Base-by-base conservation (phyloP, 805 yeast species). In the Zygoascus bituminiphila region DNA sequence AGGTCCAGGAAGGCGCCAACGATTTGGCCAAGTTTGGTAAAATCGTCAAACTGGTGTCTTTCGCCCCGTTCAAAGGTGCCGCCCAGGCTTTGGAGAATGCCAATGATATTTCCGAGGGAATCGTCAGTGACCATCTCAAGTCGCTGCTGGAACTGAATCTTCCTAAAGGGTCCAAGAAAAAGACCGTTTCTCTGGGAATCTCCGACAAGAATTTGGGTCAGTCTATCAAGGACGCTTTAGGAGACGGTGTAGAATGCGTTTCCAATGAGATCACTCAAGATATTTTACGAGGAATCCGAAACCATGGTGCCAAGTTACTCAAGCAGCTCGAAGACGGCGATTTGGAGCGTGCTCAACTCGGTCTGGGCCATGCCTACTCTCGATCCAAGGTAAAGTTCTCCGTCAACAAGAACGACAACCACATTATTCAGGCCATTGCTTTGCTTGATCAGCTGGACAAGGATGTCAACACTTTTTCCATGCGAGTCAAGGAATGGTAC, bases 11-110 rank as follows among this genome's bases (percentile, higher is more conserved):
- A 58, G 89, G 95, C 51, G 77, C 88, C 52, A 81, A 76, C 58
- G 98, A 93, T 62, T 78, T 93, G 57, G 82, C 82, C 54, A 77
- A 81, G 65, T 89, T 93, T 66, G 85, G 96, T 61, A 93, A 93
- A 73, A 75, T 91, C 75, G 82, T 93, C 59, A 95, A 89, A 70
- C 78, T 93, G 49, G 94, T 87, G 23, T 85, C 96, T 14, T 93
- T 93, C 71, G 95, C 96, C 52, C 98, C 98, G 45, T 93, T 93
- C 78, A 89, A 93, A 71, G 97, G 97, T 62, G 98, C 98, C 53
- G 98, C 98, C 46, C 98, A 93, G 71, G 98, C 98, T 52, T 79
- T 93, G 63, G 98, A 91, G 71, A 93, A 93, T 66, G 97, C 98
- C 59, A 93, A 93, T 66, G 98, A 93, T 66, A 84, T 93, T 60